Base-by-base conservation (phyloP, 192 early-diverging fungal species). In the Linnemannia elongata region DNA sequence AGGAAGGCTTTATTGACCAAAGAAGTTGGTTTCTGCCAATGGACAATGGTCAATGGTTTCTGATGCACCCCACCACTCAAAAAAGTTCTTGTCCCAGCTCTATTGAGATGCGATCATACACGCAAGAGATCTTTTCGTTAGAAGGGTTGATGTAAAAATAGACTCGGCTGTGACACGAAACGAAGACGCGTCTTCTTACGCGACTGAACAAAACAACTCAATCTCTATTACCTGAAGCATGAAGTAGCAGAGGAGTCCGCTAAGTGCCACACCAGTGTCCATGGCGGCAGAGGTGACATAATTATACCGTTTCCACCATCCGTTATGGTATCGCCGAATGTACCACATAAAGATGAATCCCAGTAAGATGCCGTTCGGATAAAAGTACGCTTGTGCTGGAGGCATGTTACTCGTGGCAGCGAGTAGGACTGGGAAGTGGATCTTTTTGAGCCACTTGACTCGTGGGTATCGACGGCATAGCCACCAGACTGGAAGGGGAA, bases 241-340 rank as follows among this genome's bases (percentile, higher is more conserved):
- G 60, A 88, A 79, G 74, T 91, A 92, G 71, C 91, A 89, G 8
- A 90, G 71, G 18, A 92, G 68, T 3, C 82, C 86, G 18, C 83
- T 72, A 6, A 92, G 84, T 17, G 92, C 92, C 3, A 91, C 86
- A 3, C 93, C 93, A 6, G 91, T 85, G 78, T 93, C 93, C 78
- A 94, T 87, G 17, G 90, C 93, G n/a, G 90, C 88, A 17, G 89
- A 89, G 27, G 93, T 87, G 9, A 93, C 88, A 76, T 89, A 93
- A 27, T 91, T 91, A 69, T 89, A 92, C 42, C 88, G 79, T 45
- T 74, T 82, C 90, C 89, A 94, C 90, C 92, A 93, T 17, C 44
- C 63, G 30, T 80, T 87, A 33, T 86, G 36, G n/a, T 82, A 78
- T 6, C 88, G 79, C 35, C 87, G 81, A 2, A 91, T 44, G 30